phyloP scores from a whole-genome alignment of 345 rosid genomes.

The Gynandropsis gynandra region DNA sequence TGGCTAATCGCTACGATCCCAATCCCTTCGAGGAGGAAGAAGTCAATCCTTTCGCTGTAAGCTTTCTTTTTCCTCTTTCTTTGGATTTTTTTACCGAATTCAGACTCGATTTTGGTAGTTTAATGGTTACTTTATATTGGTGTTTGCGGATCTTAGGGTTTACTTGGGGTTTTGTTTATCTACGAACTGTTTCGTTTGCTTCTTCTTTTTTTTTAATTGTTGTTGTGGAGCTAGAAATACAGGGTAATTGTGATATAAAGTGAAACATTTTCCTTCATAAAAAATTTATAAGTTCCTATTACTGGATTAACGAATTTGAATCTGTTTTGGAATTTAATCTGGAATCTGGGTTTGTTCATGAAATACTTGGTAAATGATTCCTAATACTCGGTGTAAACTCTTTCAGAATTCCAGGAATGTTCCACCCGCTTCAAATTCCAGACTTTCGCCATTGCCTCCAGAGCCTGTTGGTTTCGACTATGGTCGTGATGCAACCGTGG shows the following conservation, averaged over 20 bases:
- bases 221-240: neutral
- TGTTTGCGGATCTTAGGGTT: no score
- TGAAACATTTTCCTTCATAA: no score
- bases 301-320: neutral
- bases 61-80: slow-evolving; percentile 15
- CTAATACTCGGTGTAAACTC: slow-evolving; percentile 1
- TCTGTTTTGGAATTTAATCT: neutral
- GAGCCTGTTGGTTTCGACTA: slow-evolving; percentile 73
- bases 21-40: slow-evolving; percentile 51
- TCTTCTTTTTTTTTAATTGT: neutral
- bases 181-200: neutral
- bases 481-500: slow-evolving; percentile 64
- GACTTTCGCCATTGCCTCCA: slow-evolving; percentile 89
- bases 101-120: no score
- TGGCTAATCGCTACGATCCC: slow-evolving; percentile 29
- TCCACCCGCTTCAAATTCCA: slow-evolving; percentile 66
- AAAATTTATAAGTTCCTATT: neutral
- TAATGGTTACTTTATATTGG: no score
- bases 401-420: slow-evolving; percentile 55
- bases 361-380: slow-evolving; percentile 2
- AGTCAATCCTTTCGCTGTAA: slow-evolving; percentile 87
- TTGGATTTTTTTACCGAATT: no score
- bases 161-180: no score
- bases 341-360: neutral
- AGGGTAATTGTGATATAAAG: slow-evolving; percentile 9